phyloP scores from a whole-genome alignment of 2,329 filamentous ascomycete species.

The Penicillium sp. region DNA sequence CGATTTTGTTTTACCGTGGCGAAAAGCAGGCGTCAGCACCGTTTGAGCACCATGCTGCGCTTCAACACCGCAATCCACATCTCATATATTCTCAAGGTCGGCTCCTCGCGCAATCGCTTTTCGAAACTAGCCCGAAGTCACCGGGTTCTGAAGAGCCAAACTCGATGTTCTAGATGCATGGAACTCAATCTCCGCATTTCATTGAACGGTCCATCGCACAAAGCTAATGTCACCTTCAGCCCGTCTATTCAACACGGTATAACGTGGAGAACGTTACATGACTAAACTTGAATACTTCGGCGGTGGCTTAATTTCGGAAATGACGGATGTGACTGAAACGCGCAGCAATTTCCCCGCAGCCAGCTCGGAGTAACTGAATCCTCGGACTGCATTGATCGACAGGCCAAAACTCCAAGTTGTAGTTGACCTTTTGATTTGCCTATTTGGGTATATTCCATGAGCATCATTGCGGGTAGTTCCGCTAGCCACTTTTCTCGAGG shows the following conservation, averaged over 20 bases:
- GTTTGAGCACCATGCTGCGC: too few species aligned
- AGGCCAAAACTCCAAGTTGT: slow-evolving; percentile 1
- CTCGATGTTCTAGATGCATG: not conserved
- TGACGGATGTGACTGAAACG: slow-evolving; percentile 8
- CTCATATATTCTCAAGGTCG: too few species aligned
- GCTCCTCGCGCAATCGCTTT: too few species aligned
- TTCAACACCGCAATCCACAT: too few species aligned
- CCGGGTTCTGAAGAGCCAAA: not conserved
- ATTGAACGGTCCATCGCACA: not conserved
- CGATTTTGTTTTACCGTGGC: not conserved
- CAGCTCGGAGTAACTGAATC: slow-evolving; percentile 14
- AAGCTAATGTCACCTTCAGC: not conserved
- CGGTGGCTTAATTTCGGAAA: not conserved
- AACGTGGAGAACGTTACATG: slow-evolving; percentile 9
- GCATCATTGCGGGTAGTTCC: slow-evolving; percentile 1
- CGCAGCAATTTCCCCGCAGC: slow-evolving; percentile 19
- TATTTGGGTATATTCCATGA: slow-evolving; percentile 2
- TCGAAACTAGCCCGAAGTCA: not conserved
- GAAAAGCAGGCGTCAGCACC: too few species aligned
- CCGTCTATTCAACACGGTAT: not conserved
- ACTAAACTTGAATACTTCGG: not conserved
- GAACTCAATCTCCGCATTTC: not conserved
- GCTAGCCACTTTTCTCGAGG: not conserved
- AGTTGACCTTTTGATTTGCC: not conserved
- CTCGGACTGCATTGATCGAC: slow-evolving; percentile 17